Evolutionary conservation across 495 filamentous ascomycete genomes (phyloP), one percentile per base, ranked within the genome.

Genomic region (Lasiosphaeria ovina): DNA sequence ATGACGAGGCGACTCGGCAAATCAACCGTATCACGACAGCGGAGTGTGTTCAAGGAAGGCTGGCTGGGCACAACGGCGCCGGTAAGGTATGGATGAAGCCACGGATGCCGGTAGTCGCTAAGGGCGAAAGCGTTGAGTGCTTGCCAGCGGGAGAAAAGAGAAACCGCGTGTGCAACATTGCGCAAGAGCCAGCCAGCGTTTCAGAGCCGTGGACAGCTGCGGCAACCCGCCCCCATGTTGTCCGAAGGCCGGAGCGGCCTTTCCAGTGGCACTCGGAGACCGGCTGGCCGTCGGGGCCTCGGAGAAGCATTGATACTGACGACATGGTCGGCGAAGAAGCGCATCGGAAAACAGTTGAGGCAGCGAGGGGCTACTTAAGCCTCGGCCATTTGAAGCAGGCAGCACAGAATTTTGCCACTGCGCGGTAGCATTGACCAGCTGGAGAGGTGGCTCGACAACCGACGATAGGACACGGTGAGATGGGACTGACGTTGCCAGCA

Each of bases 11-110:
- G 24, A 24, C 24, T 24, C 24, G 24, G 24, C 24, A 24, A 24
- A 24, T 24, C 24, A 24, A 24, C 24, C 24, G 24, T 24, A 24
- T 24, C 24, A 52, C 54, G 54, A 44, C 54, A 42, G 52, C 14
- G 42, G 57, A 54, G 61, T 58, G 40, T 35, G 50, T 62, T 34
- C 55, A 51, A 62, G 45, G 32, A 24, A 31, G 49, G 32, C 36
- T 36, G 58, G 36, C 62, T 65, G 59, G 63, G 50, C 59, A 62
- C 44, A 50, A 51, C 14, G 10, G 57, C 5, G 17, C 55, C 35
- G 35, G 49, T 58, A 54, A 51, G 51, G 60, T 62, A 58, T 59
- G 48, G 60, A 59, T 55, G 35, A 54, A 51, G 51, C 55, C 59
- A 58, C 63, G 54, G 60, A 59, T 55, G 44, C 40, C 32, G 56